These are phyloP conservation scores for Aurinia saxatilis DNA, from an alignment of 345 rosid genomes.

Conservation along the genomic window DNA sequence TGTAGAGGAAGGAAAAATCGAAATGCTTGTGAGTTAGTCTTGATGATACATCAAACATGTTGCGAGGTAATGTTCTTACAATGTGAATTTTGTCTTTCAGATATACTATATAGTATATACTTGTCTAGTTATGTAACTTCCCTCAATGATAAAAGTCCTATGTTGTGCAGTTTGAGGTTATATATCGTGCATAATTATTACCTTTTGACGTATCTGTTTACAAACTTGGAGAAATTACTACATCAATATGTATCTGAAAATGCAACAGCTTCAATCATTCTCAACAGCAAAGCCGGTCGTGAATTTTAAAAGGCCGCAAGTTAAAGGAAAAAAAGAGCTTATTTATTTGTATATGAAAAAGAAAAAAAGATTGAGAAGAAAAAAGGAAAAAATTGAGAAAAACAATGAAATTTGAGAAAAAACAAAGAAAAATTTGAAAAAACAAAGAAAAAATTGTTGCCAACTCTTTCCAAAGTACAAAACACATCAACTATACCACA, in stretches of 20 bases:
- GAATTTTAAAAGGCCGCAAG: no score
- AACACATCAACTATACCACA: no score
- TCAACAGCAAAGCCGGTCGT: no score
- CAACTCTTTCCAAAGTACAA: no score
- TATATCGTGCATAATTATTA: not conserved
- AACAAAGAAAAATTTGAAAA: no score
- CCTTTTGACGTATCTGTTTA: constrained; percentile 6
- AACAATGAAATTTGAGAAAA: no score
- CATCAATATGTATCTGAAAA: constrained; percentile 87
- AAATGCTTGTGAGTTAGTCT: constrained; percentile 98
- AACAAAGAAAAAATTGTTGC: no score
- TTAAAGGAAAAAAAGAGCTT: no score
- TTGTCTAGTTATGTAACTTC: not conserved
- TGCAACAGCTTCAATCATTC: constrained; percentile 94
- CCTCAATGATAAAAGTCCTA: no score
- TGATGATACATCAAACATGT: constrained; percentile 66
- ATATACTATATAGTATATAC: not conserved
- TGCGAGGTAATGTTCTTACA: constrained; percentile 55
- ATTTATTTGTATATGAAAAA: no score
- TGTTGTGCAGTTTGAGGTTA: not conserved
- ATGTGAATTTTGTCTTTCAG: not conserved
- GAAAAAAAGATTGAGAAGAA: no score
- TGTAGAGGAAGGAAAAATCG: constrained; percentile 94
- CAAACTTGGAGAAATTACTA: constrained; percentile 65
- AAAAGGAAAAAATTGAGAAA: no score